Evolutionary conservation across 352 stramenopile species (phyloP), one percentile per base, ranked within the genome.

Genomic region (Pelagophyceae sp.): DNA sequence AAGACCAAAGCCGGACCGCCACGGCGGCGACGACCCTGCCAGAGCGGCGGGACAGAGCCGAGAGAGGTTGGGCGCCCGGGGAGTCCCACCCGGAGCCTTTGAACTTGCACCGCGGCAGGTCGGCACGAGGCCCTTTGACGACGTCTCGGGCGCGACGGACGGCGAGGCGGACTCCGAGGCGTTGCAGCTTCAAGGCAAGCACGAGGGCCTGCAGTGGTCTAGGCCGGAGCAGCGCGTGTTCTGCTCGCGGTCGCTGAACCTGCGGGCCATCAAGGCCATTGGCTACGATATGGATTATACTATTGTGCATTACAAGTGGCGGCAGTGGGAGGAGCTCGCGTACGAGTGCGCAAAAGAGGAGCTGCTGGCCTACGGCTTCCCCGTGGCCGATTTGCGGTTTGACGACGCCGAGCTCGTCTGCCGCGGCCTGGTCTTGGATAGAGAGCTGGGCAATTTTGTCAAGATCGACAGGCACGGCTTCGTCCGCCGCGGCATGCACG

Each of bases 261-360:
- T 78, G 54, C 35, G 38, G 74, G 17, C 5, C 23, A 78, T 78
- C 74, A 17, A 5, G 60, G 74, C 45, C 25, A 54, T 78, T 15
- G 74, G 74, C 6, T 78, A 72, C 38, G 74, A 78, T 32, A 78
- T 78, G 74, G 74, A 78, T 60, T 78, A 78, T 60, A 78, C 74
- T 2, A 31, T 78, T 6, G 74, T 71, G 6, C 74, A 74, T 6
- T 78, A 78, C 74, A 78, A 78, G 33, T 71, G 51, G 51, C n/a
- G 29, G 29, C 27, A 67, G 51, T 78, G 58, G 38, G 74, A 78
- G 40, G 23, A 27, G 33, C 38, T 78, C 58, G 63, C 74, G 17
- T 71, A 78, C 74, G 58, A 38, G 74, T 63, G 64, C 32, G 58
- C 63, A 1, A 71, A 72, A 40, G 33, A 11, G 63, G 37, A 32